Conservation (phyloP, 768 basidiomycete genomes). For the Suillus placidus region DNA sequence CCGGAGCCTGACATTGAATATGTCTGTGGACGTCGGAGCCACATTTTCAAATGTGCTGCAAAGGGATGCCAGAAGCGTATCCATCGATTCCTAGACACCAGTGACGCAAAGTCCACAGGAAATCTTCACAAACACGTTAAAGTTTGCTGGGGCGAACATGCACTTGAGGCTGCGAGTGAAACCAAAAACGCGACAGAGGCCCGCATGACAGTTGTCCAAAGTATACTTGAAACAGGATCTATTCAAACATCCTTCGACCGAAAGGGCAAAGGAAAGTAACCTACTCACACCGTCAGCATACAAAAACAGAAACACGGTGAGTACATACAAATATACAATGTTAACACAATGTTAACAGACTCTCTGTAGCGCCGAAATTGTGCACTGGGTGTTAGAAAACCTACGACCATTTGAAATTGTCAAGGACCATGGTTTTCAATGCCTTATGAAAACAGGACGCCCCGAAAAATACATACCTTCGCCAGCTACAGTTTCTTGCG, state of each 20-base stretch:
- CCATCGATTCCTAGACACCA: constrained; percentile 26
- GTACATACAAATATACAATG: no score
- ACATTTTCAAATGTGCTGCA: constrained; percentile 28
- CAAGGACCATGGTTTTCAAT: constrained; percentile 24
- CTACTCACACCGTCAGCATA: constrained; percentile 33
- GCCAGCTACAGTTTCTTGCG: constrained; percentile 21
- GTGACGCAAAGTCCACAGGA: constrained; percentile 30
- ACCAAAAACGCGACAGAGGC: not conserved
- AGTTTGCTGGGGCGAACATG: constrained; percentile 35
- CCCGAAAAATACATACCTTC: constrained; percentile 23
- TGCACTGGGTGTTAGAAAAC: constrained; percentile 26
- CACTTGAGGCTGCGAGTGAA: constrained; percentile 17
- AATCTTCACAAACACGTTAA: constrained; percentile 32
- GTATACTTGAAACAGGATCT: constrained; percentile 24
- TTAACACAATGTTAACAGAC: no score
- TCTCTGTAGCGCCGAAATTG: constrained; percentile 26
- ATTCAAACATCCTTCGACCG: constrained; percentile 32
- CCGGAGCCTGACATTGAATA: constrained; percentile 21
- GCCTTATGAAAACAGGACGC: constrained; percentile 17
- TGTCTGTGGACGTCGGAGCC: constrained; percentile 18
- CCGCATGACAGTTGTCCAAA: constrained; percentile 23
- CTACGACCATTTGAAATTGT: constrained; percentile 26
- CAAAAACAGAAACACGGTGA: constrained; percentile 19
- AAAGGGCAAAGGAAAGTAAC: constrained; percentile 29
- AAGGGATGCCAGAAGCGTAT: constrained; percentile 19